Evolutionary conservation across 176 grass and related monocot species (phyloP), one percentile per base, ranked within the genome.

Genomic region (Tuctoria greenei): DNA sequence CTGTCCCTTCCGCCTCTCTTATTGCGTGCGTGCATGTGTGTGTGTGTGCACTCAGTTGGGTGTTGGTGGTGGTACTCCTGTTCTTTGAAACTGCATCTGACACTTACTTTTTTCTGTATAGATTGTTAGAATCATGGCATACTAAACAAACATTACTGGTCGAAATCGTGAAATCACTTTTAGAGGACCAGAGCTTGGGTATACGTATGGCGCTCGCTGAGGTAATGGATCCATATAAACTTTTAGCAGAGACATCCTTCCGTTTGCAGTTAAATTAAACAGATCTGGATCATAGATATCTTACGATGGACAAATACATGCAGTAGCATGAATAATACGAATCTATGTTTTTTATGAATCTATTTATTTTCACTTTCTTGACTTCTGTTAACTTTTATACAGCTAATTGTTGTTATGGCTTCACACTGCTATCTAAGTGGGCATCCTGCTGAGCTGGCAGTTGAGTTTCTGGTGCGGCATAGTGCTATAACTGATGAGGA

Each of bases 341-440:
- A 67, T 67, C 67, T 87, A 17, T 74, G 23, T 64, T 77, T 23
- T 61, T 56, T 68, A 71, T 74, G 25, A 35, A 42, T 74, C 41
- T 66, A 82, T 20, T 24, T 87, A 41, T 54, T 44, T 34, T 37
- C 35, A 76, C 20, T 38, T 18, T 28, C 38, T 47, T 87, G 24
- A 82, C 67, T 67, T 62, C 79, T 64, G 64, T 86, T 86, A 41
- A 77, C 77, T 88, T 36, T 55, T 77, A 40, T 87, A 66, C 91
- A 97, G 95, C 83, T 97, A 81, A 93, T 97, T 83, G 88, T 97
- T 85, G 91, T 97, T 79, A 93, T 97, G 95, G 95, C 95, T 87
- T 97, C 91, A 55, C 91, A 97, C 80, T 93, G 95, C 75, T 93
- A 97, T 63, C 80, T 97, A 73, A 93, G 88, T 68, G 88, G 91